Percentiles rank a stretch among this genome's conserved stretches.
Evolutionary conservation across 345 rosid species (phyloP).

Genomic region (Bretschneidera sinensis): DNA sequence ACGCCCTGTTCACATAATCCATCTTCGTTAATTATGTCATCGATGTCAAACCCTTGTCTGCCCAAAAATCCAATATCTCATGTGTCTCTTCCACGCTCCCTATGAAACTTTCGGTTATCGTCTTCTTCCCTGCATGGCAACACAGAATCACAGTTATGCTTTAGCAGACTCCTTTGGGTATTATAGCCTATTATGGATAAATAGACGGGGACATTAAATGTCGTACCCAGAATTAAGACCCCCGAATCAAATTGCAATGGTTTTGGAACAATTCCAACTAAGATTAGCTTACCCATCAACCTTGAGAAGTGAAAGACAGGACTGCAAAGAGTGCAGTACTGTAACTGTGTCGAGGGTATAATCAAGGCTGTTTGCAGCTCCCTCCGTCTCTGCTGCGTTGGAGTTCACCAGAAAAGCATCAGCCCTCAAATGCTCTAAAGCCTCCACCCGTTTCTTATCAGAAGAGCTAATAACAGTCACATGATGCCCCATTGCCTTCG

Average conservation of each 20-base stretch:
- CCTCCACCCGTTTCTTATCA: conserved; percentile 43
- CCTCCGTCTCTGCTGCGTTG: conserved; percentile 31
- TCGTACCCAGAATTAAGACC: conserved; percentile 30
- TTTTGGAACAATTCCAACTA: conserved; percentile 38
- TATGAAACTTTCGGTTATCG: conserved; percentile 46
- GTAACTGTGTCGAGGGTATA: conserved; percentile 49
- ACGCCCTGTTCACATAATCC: conserved; percentile 47
- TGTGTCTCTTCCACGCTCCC: conserved; percentile 59
- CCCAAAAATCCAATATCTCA: conserved; percentile 48
- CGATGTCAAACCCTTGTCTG: conserved; percentile 45
- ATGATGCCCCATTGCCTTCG: conserved; percentile 57
- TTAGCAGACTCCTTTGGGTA: too few species aligned
- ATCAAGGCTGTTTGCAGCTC: conserved; percentile 33
- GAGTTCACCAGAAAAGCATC: conserved; percentile 46
- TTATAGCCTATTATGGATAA: background rate
- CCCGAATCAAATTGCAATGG: conserved; percentile 34
- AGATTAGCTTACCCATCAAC: conserved; percentile 36
- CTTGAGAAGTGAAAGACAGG: conserved; percentile 39
- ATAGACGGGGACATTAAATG: background rate
- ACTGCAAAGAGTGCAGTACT: conserved; percentile 33
- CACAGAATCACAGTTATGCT: conserved; percentile 10
- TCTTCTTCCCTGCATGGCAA: conserved; percentile 45
- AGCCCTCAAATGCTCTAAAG: conserved; percentile 41
- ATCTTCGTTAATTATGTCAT: conserved; percentile 53
- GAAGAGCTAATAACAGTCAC: conserved; percentile 57